phyloP scores from a whole-genome alignment of 495 filamentous ascomycete species.

The Xylaria acuta region DNA sequence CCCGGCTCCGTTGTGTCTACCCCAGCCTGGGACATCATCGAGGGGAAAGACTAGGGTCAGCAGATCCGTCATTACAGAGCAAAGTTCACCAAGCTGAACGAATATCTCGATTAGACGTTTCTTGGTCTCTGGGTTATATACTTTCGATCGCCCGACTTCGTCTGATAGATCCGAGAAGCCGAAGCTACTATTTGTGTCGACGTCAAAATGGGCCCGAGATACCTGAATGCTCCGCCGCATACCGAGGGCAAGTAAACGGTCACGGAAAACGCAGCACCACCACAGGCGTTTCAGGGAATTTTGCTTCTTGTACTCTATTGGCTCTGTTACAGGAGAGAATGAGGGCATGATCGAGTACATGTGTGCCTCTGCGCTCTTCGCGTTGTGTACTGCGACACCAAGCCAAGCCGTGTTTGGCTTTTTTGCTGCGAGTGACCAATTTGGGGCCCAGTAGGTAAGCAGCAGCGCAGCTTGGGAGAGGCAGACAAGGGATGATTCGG shows the following conservation, averaged over 20 bases:
- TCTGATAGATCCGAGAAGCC: conserved; percentile 49
- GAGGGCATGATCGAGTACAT: conserved; percentile 41
- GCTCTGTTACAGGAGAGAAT: conserved; percentile 32
- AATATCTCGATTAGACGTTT: conserved; percentile 49
- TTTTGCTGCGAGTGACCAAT: conserved; percentile 43
- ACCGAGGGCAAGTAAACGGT: conserved; percentile 56
- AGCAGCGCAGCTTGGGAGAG: conserved; percentile 54
- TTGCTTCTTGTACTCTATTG: conserved; percentile 41
- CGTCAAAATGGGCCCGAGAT: conserved; percentile 48
- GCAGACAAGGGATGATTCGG: conserved; percentile 40
- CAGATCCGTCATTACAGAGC: conserved; percentile 54
- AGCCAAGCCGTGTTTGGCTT: conserved; percentile 57
- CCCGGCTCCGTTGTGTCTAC: conserved; percentile 32
- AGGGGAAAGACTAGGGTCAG: conserved; percentile 50
- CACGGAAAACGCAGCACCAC: conserved; percentile 60
- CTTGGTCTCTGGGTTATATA: conserved; percentile 53
- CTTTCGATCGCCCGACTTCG: conserved; percentile 51
- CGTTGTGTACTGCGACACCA: conserved; percentile 53
- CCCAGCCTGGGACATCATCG: conserved; percentile 44
- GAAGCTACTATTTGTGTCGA: conserved; percentile 42
- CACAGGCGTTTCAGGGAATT: conserved; percentile 51
- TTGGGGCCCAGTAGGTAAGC: conserved; percentile 49
- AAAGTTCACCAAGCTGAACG: conserved; percentile 54
- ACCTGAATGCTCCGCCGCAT: conserved; percentile 56
- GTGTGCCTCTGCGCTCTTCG: conserved; percentile 51